These are phyloP conservation scores for Lachancea cidri DNA, from an alignment of 805 yeast species.

Conservation along the genomic window DNA sequence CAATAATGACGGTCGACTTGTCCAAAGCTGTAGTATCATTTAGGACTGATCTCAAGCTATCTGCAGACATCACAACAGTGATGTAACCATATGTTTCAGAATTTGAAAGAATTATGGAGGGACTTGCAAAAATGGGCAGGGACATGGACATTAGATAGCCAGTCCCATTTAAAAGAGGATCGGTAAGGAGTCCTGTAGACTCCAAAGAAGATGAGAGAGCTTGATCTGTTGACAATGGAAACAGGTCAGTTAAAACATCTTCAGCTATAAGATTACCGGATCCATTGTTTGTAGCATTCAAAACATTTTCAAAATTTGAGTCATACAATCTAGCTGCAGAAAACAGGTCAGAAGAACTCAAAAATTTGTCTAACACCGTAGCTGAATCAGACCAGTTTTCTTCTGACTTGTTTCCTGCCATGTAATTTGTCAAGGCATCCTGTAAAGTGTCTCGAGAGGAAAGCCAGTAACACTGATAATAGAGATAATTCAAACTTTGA, in stretches of 20 bases:
- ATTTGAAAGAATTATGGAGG: constrained; percentile 57
- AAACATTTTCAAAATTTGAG: constrained; percentile 45
- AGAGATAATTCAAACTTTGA: constrained; percentile 58
- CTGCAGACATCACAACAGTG: constrained; percentile 51
- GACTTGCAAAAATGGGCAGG: constrained; percentile 65
- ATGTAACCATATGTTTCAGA: constrained; percentile 67
- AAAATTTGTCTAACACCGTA: constrained; percentile 51
- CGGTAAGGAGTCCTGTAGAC: constrained; percentile 50
- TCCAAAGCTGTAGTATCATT: constrained; percentile 41
- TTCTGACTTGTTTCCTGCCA: constrained; percentile 66
- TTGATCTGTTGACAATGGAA: constrained; percentile 46
- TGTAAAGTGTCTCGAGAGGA: constrained; percentile 58
- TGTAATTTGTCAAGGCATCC: constrained; percentile 52
- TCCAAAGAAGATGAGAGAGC: constrained; percentile 42
- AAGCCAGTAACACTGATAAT: constrained; percentile 65
- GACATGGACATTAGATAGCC: constrained; percentile 67
- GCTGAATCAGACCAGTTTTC: constrained; percentile 43
- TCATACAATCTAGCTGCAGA: constrained; percentile 66
- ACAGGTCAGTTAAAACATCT: constrained; percentile 35
- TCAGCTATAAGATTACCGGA: constrained; percentile 34
- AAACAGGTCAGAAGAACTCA: constrained; percentile 58
- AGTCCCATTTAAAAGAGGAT: constrained; percentile 52
- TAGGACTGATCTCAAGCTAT: constrained; percentile 37
- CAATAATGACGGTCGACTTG: constrained; percentile 30
- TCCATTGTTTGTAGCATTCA: constrained; percentile 38